These are phyloP conservation scores for Cupressus sempervirens DNA, from an alignment of 75 land plant species.

Conservation along the genomic window DNA sequence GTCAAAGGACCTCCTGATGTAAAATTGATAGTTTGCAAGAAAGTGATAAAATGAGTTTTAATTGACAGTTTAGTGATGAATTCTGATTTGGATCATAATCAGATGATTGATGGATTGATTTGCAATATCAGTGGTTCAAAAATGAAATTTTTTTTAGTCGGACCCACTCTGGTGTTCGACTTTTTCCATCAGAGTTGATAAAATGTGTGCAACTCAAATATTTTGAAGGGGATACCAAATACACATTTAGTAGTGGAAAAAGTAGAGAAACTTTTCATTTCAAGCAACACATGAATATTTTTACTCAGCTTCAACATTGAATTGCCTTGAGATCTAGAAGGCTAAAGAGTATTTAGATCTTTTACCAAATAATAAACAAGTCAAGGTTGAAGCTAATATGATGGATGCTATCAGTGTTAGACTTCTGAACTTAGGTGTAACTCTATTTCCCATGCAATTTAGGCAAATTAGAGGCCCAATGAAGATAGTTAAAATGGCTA, in stretches of 20 bases:
- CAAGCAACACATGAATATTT: conserved; percentile 91
- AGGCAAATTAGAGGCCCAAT: conserved; percentile 83
- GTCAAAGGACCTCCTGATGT: too few species aligned
- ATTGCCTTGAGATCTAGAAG: conserved; percentile 88
- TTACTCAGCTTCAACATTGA: conserved; percentile 85
- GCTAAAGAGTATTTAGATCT: conserved; percentile 83
- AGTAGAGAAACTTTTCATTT: conserved; percentile 78
- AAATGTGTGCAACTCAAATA: too few species aligned
- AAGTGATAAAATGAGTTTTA: too few species aligned
- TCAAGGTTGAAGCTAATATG: conserved; percentile 68
- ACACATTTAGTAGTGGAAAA: conserved; percentile 56
- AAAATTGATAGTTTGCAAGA: too few species aligned
- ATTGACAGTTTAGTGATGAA: too few species aligned
- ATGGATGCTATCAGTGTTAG: conserved; percentile 82
- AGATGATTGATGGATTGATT: too few species aligned
- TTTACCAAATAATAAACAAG: conserved; percentile 62
- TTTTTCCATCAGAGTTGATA: too few species aligned
- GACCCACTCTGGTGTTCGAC: too few species aligned
- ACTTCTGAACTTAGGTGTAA: conserved; percentile 85
- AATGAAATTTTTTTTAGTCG: too few species aligned
- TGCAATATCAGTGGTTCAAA: too few species aligned
- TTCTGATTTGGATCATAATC: too few species aligned
- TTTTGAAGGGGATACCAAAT: conserved; percentile 52
- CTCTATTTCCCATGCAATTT: conserved; percentile 81
- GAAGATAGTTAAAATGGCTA: conserved; percentile 85